A percentile compares a stretch with the other conserved stretches of the same genome.
phyloP scores from a whole-genome alignment of 2,329 filamentous ascomycete genomes.

The Neopestalotiopsis sp. region DNA sequence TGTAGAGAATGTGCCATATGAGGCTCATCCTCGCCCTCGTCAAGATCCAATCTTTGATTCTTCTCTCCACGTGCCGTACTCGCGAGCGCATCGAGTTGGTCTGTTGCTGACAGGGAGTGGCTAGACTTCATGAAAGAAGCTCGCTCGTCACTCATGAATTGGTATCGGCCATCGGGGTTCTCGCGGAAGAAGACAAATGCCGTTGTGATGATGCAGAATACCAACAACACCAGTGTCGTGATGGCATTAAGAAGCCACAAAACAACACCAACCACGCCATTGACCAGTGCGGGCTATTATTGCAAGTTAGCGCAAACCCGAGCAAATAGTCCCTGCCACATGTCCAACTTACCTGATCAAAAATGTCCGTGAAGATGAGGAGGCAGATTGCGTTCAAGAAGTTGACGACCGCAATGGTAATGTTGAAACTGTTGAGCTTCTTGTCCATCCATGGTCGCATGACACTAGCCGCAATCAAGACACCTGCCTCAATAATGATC shows the following conservation, averaged over 20 bases:
- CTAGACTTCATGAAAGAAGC: slow-evolving; percentile 98
- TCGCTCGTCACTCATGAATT: slow-evolving; percentile 95
- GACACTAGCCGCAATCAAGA: slow-evolving; percentile 78
- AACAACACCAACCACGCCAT: slow-evolving; percentile 85
- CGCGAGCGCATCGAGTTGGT: slow-evolving; percentile 87
- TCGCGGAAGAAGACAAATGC: slow-evolving; percentile 80
- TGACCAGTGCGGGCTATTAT: slow-evolving; percentile 80
- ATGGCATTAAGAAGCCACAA: slow-evolving; percentile 88
- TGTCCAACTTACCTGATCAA: slow-evolving; percentile 41
- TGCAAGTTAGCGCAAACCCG: slow-evolving; percentile 41
- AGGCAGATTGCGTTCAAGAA: slow-evolving; percentile 91
- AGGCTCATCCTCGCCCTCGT: slow-evolving; percentile 71
- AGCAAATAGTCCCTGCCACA: background rate
- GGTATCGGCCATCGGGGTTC: slow-evolving; percentile 93
- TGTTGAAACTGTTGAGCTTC: slow-evolving; percentile 96
- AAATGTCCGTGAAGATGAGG: slow-evolving; percentile 85
- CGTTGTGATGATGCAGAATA: slow-evolving; percentile 81
- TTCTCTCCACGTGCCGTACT: slow-evolving; percentile 89
- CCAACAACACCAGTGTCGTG: slow-evolving; percentile 80
- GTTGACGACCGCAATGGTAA: slow-evolving; percentile 87
- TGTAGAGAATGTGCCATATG: slow-evolving; percentile 64
- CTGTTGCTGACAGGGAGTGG: slow-evolving; percentile 75
- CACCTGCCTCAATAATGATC: slow-evolving; percentile 79
- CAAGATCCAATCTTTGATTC: slow-evolving; percentile 62
- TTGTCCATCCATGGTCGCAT: slow-evolving; percentile 98